These are phyloP conservation scores for Neurospora sp. DNA, from an alignment of 495 filamentous ascomycete species.

Conservation along the genomic window DNA sequence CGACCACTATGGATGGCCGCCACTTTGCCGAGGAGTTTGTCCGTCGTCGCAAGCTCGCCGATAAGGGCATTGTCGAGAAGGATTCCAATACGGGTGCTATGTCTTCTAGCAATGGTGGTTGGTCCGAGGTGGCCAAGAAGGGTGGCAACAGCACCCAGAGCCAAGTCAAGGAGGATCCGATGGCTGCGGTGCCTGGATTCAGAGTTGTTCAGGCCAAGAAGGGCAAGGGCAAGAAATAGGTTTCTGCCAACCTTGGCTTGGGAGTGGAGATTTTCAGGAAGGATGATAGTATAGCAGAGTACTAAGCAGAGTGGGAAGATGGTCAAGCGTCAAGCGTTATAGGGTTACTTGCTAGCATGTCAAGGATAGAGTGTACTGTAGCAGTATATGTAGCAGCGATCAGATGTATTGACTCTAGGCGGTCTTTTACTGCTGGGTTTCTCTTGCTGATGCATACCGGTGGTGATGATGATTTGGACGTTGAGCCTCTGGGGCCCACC, in stretches of 20 bases:
- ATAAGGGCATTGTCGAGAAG: conserved; percentile 70
- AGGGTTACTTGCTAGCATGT: background rate
- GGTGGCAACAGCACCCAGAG: conserved; percentile 21
- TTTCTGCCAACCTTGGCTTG: background rate
- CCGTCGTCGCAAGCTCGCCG: conserved; percentile 80
- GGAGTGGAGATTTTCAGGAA: background rate
- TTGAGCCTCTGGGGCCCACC: background rate
- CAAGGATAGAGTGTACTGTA: background rate
- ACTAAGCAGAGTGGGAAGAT: background rate
- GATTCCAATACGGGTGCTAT: conserved; percentile 36
- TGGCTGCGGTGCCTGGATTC: conserved; percentile 48
- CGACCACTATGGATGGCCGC: conserved; percentile 76
- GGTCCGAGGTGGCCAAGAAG: conserved; percentile 98
- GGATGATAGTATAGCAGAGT: background rate
- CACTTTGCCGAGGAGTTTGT: conserved; percentile 94
- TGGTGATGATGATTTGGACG: background rate
- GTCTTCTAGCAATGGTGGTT: conserved; percentile 54
- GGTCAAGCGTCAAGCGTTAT: background rate
- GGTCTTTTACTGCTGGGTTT: background rate
- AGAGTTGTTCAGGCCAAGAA: conserved; percentile 88
- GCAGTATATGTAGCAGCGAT: background rate
- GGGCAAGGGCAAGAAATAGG: conserved; percentile 56
- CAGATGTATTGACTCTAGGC: background rate
- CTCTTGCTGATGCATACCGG: background rate
- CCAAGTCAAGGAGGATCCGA: conserved; percentile 36